Evolutionary conservation across 2,329 filamentous ascomycete genomes (phyloP), one percentile per base, ranked within the genome.

Genomic region (Aspergillus brunneoviolaceus): DNA sequence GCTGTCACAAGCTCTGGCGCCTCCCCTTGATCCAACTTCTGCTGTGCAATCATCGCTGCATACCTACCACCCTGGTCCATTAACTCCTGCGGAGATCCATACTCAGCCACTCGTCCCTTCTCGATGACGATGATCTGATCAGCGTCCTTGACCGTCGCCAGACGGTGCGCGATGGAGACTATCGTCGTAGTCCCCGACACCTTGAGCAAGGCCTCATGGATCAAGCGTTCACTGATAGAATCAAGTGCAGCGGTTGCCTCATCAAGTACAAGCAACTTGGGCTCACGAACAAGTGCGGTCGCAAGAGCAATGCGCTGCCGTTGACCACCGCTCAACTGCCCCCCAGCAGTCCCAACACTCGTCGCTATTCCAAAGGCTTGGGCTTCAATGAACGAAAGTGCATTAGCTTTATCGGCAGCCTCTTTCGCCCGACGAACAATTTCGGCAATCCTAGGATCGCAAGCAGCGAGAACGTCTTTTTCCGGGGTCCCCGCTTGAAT

Each of bases 281-380:
- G 92, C 66, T 96, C 87, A 4, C 87, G 90, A 19, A 96, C 87
- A 52, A 96, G 84, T 29, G 90, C 90, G 63, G 91, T 82, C 3
- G 92, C 91, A 72, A 96, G 95, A 5, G 91, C 90, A 66, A 96
- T 92, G 63, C 93, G 89, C 76, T 96, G 93, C 73, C 95, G 94
- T 77, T 96, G 92, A n/a, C 92, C 92, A 72, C 93, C 92, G 54
- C 89, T 93, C 10, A 96, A 81, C 50, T 94, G 78, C 65, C 92
- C 91, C 5, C 91, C 92, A 62, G 91, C 85, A 72, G 95, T 90
- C 58, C 92, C 92, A 16, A 96, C 91, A 62, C 91, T 85, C 0
- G 92, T 96, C 65, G 93, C 83, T 67, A 96, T 96, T 10, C 89
- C 89, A 64, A 96, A 86, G 0, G 91, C 90, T 1, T 96, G 82